Conservation (phyloP, 192 early-diverging fungal species). For the Mortierella hygrophila region DNA sequence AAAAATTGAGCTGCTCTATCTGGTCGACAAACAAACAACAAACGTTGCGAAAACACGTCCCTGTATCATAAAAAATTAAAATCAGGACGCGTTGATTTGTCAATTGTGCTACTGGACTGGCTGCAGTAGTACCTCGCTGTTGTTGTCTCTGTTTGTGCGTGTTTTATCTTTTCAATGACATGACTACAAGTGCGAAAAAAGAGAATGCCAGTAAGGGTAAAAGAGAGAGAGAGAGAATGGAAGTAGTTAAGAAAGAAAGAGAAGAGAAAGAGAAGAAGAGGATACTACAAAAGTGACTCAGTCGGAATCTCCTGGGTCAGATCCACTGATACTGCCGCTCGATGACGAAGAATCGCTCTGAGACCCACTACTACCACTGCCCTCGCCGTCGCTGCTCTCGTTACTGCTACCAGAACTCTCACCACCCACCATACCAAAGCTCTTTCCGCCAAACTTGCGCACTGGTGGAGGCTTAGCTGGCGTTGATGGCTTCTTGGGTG, state of each 20-base stretch:
- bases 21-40: not conserved
- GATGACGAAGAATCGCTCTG: slow-evolving; percentile 43
- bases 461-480: slow-evolving; percentile 40
- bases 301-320: slow-evolving; percentile 34
- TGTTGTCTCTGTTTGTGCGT: too few species aligned
- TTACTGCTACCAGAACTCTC: slow-evolving; percentile 48
- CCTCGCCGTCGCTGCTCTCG: slow-evolving; percentile 46
- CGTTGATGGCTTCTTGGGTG: slow-evolving; percentile 34
- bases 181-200: not conserved
- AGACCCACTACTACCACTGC: slow-evolving; percentile 37
- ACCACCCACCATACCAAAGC: slow-evolving; percentile 40
- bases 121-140: too few species aligned
- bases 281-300: not conserved
- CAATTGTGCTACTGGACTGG: not conserved
- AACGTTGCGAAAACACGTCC: not conserved
- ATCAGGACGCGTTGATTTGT: not conserved
- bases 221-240: not conserved
- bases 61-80: not conserved
- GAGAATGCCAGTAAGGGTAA: not conserved
- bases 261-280: not conserved
- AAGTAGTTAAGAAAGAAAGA: not conserved
- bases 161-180: not conserved
- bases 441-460: slow-evolving; percentile 53
- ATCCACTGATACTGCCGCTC: slow-evolving; percentile 38
- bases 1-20: slow-evolving; percentile 3